Evolutionary conservation across 2,329 filamentous ascomycete species (phyloP), one percentile per base, ranked within the genome.

Genomic region (Ceratocystis alfenasii): DNA sequence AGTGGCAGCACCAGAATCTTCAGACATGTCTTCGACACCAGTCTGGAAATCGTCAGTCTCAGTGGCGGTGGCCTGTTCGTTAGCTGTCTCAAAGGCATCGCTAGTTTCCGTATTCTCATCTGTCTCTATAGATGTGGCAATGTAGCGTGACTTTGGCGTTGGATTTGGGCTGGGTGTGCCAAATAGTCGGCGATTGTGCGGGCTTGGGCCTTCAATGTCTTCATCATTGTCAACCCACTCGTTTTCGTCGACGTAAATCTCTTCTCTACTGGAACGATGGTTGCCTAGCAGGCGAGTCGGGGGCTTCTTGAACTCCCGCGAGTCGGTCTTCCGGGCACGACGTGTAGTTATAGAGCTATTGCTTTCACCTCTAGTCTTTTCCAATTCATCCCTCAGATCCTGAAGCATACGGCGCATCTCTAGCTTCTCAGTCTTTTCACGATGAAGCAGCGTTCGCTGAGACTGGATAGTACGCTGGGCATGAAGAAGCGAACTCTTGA

Each of bases 361-460:
- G 60, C 76, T 76, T 41, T 84, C 82, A 66, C 79, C 83, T 68
- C 86, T 83, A 60, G 84, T 76, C 75, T 90, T 81, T 72, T 88
- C 94, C 33, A 99, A 78, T 72, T 99, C 94, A 73, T 99, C 94
- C 45, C 92, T 86, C 28, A 93, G 88, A 72, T 99, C 94, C 76
- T 97, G 93, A 36, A 97, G 83, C 83, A 99, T 90, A 68, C 93
- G 88, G 76, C 90, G 92, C 65, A 97, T 83, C 76, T 99, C 94
- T 33, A 97, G 83, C 79, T 96, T 99, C 75, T 99, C 94, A 0
- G 93, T 96, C 85, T 97, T 99, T 75, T 99, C 94, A 44, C 94
- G 88, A 75, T 99, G 93, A 60, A 97, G 89, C 72, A 92, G 95
- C 74, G 88, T 91, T 76, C 95, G 91, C 70, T 97, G 83, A 72